Base-by-base conservation (phyloP, 352 stramenopile genomes). In the Thalassiosira exigua region DNA sequence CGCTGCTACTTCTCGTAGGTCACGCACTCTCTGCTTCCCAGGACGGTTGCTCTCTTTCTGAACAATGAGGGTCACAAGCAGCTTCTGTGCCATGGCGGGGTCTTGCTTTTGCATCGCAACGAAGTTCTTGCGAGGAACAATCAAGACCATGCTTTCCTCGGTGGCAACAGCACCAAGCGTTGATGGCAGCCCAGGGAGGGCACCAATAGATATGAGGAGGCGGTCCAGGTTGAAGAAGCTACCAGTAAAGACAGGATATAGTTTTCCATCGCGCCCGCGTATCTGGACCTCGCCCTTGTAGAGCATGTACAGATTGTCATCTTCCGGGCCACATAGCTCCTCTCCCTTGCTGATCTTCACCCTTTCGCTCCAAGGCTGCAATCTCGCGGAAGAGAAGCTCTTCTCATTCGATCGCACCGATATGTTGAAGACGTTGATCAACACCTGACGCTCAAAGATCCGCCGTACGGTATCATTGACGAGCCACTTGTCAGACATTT, bases 171-270 rank as follows among this genome's bases (percentile, higher is more conserved):
- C 54, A n/a, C 54, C 54, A 14, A 50, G 19, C n/a, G 54, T 64
- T 27, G 29, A 22, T 19, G 54, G 54, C 7, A 46, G 22, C 4
- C 54, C 54, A 4, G 54, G 29, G 14, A 64, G 29, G 17, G 54
- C 54, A 21, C 54, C 54, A 19, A 64, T 22, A 7, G 54, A 64
- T 0, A 64, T 27, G n/a, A 64, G 54, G 17, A 64, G 21, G 14
- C 46, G 54, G 39, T 64, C 54, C 21, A 64, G 54, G 54, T 64
- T 64, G 54, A 64, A 64, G 54, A 64, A 64, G 54, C 54, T 64
- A 33, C 54, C 54, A 24, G 54, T 19, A 24, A 64, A 64, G 22
- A 21, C 30, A 44, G 32, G n/a, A 24, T 54, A 62, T 4, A 24
- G 39, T 14, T 41, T 39, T 32, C 59, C 59, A 54, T 59, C 41